phyloP scores from a whole-genome alignment of 345 rosid species.

The Gossypium stocksii region DNA sequence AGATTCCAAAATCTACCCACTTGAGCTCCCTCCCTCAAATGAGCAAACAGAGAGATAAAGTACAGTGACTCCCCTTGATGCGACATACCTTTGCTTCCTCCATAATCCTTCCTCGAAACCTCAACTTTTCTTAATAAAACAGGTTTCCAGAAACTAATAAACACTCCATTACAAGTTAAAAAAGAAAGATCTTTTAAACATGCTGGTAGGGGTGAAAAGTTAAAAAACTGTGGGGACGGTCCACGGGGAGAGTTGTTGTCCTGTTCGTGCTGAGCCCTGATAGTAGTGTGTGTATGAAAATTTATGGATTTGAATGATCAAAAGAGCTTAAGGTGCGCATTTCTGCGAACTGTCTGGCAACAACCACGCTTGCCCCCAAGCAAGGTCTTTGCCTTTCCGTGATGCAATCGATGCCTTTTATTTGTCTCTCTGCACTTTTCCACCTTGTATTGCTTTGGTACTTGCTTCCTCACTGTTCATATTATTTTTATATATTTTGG shows the following conservation, averaged over 20 bases:
- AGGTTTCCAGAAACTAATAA: conserved; percentile 9
- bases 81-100: conserved; percentile 15
- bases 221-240: conserved; percentile 7
- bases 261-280: conserved; percentile 15
- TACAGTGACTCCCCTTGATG: conserved; percentile 20
- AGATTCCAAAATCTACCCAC: not conserved
- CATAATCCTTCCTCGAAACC: not conserved
- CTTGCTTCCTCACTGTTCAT: conserved; percentile 4
- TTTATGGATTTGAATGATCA: not conserved
- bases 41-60: conserved; percentile 3
- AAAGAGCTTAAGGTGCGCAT: conserved; percentile 18
- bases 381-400: conserved; percentile 46
- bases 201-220: too few relatives aligned
- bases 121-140: conserved; percentile 12
- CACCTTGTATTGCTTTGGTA: conserved; percentile 21
- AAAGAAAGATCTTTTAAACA: not conserved
- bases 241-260: conserved; percentile 24
- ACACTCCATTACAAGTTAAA: conserved; percentile 7
- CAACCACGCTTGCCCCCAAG: conserved; percentile 61
- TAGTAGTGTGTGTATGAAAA: not conserved
- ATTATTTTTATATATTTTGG: not conserved
- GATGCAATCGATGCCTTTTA: conserved; percentile 33
- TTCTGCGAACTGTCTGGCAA: conserved; percentile 37
- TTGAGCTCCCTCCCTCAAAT: not conserved
- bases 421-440: conserved; percentile 12